These are phyloP conservation scores for Bassia scoparia DNA, from an alignment of 148 eudicot species.

Conservation along the genomic window DNA sequence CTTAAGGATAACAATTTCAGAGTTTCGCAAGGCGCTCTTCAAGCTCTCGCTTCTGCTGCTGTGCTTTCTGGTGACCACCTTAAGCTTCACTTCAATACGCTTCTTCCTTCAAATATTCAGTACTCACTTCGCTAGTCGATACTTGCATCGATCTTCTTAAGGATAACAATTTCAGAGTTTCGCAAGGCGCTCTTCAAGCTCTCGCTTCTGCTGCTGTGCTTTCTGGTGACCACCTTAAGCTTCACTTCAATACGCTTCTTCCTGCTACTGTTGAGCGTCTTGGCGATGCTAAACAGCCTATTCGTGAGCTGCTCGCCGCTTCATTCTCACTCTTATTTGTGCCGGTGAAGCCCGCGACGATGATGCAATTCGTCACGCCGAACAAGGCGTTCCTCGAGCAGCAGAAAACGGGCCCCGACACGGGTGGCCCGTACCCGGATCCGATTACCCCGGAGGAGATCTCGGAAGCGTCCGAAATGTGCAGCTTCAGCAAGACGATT, in stretches of 20 bases:
- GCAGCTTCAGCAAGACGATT: constrained; percentile 47
- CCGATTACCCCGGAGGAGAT: constrained; percentile 32
- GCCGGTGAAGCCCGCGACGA: background rate
- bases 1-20: constrained; percentile 82
- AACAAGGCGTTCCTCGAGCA: constrained; percentile 11
- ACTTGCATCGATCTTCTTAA: constrained; percentile 90
- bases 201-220: constrained; percentile 91
- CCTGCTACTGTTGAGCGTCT: constrained; percentile 87
- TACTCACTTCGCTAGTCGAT: constrained; percentile 76
- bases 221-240: constrained; percentile 77
- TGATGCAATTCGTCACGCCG: background rate
- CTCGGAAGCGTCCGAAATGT: constrained; percentile 48
- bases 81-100: constrained; percentile 81
- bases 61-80: constrained; percentile 81
- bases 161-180: constrained; percentile 80
- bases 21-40: constrained; percentile 67
- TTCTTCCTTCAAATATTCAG: constrained; percentile 78
- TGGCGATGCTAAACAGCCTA: constrained; percentile 91
- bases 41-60: constrained; percentile 68
- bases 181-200: constrained; percentile 74
- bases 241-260: constrained; percentile 80
- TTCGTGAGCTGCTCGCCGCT: constrained; percentile 83
- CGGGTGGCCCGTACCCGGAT: background rate
- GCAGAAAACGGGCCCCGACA: too few relatives aligned
- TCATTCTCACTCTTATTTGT: constrained; percentile 86